A percentile compares a stretch with the other conserved stretches of the same genome.
phyloP scores from a whole-genome alignment of 371 early-diverging fungal genomes.

The Thermomucor indicae-seudaticae region DNA sequence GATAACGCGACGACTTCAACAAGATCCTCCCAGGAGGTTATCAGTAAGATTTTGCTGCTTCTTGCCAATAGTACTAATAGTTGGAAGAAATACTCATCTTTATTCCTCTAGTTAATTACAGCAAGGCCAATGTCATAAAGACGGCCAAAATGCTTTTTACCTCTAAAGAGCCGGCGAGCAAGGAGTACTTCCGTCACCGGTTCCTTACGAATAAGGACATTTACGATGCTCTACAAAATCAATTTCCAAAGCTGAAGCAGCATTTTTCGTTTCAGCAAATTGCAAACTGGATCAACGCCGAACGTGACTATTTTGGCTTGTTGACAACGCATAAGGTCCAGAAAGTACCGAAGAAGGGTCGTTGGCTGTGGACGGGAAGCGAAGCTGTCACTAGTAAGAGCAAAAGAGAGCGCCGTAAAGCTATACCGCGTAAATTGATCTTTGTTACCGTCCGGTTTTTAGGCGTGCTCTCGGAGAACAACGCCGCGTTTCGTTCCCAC shows the following conservation, averaged over 20 bases:
- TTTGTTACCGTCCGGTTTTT: not conserved
- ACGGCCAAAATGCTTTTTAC: constrained; percentile 2
- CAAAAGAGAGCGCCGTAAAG: not conserved
- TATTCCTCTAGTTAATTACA: constrained; percentile 4
- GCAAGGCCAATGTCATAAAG: constrained; percentile 4
- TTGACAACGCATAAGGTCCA: not conserved
- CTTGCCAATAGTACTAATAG: too few relatives aligned
- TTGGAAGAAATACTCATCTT: not conserved
- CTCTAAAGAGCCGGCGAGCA: not conserved
- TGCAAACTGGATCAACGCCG: not conserved
- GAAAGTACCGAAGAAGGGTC: not conserved
- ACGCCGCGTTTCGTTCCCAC: not conserved
- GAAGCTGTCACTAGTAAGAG: constrained; percentile 1
- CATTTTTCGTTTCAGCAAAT: not conserved
- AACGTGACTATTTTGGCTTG: not conserved
- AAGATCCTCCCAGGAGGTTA: too few relatives aligned
- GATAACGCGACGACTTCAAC: too few relatives aligned
- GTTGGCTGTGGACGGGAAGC: not conserved
- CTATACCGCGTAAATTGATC: not conserved
- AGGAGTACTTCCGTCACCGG: not conserved
- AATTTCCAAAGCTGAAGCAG: not conserved
- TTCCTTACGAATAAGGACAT: constrained; percentile 1
- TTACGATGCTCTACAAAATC: not conserved
- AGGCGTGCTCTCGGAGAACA: constrained; percentile 1
- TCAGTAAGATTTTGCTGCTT: too few relatives aligned